Evolutionary conservation across 2,329 filamentous ascomycete species (phyloP), one percentile per base, ranked within the genome.

Genomic region (Fusarium musae): DNA sequence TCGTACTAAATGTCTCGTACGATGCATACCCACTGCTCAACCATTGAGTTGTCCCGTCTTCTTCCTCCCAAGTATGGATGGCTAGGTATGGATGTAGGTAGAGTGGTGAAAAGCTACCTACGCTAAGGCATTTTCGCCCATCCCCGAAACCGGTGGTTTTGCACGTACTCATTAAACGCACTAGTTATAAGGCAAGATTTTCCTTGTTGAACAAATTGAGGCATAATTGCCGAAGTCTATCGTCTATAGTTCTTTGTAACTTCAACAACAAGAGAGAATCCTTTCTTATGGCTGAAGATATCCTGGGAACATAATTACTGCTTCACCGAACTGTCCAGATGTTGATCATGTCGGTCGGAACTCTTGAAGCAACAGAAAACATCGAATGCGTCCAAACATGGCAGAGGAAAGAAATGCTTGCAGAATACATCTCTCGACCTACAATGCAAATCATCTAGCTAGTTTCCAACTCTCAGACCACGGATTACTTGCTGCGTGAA

Each of bases 1-100:
- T 72, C 56, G 50, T 42, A 57, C 50, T 50, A 23, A 52, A 32
- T 32, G 23, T 64, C 71, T 73, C 71, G 71, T 73, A 73, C 63
- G 71, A 74, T 73, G 53, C 39, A 72, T 73, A 64, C 54, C 71
- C 72, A 74, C 71, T 56, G 43, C 63, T 52, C 56, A 64, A 50
- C 52, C 63, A 50, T 60, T 34, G 43, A 54, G 19, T 56, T 61
- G 34, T 69, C 50, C 69, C 54, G 58, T 65, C 53, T 60, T 54
- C 57, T 54, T 69, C 66, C 54, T 56, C 46, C 63, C 54, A 37
- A 40, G 34, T n/a, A 15, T 34, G 39, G 26, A 12, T 34, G 34
- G 26, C 39, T 40, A n/a, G n/a, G n/a, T n/a, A 54, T 39, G 36
- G 19, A 42, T 40, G 19, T 32, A 39, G 64, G 36, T 37, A 37